Evolutionary conservation across 1,139 yeast species (phyloP), one percentile per base, ranked within the genome.

Genomic region (Petasospora fabianii): DNA sequence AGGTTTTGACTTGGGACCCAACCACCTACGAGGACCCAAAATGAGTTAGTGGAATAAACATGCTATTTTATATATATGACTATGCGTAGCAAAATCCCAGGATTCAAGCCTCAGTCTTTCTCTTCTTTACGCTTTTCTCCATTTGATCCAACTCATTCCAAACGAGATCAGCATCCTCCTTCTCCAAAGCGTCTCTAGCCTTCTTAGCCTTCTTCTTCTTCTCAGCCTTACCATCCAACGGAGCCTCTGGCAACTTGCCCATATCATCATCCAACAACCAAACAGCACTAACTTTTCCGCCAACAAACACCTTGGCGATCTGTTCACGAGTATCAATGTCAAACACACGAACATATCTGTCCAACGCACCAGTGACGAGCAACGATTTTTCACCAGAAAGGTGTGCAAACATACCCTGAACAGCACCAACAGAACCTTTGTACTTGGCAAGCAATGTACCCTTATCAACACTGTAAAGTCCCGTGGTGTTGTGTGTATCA

Each of bases 311-410:
- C 55, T 86, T 87, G 10, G 79, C 87, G 14, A 81, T 62, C 37
- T 77, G 66, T 34, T 75, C 74, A 38, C 95, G 68, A 1, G 77
- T 61, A 3, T 62, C 64, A 7, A 78, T 57, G 47, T 85, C 82
- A 60, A 75, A 90, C 3, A 85, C 85, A 42, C 97, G 72, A 30
- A 87, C 69, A 58, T 87, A 90, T 55, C 96, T 71, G 58, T 90
- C 97, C 27, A 88, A 70, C 0, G 96, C 96, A 30, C 95, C 96
- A 19, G 87, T 71, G 3, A 74, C 71, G 9, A 80, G 42, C 44
- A 39, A 20, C 11, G 44, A 41, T 8, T 39, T 35, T 3, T 35
- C 39, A 2, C 37, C 47, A 6, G 47, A 42, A 4, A 53, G 33
- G 12, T 44, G 38, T 10, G 54, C 42, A 29, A 41, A 58, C 13